Conservation (phyloP, 2,329 filamentous ascomycete genomes). For the Monosporascus sp. region DNA sequence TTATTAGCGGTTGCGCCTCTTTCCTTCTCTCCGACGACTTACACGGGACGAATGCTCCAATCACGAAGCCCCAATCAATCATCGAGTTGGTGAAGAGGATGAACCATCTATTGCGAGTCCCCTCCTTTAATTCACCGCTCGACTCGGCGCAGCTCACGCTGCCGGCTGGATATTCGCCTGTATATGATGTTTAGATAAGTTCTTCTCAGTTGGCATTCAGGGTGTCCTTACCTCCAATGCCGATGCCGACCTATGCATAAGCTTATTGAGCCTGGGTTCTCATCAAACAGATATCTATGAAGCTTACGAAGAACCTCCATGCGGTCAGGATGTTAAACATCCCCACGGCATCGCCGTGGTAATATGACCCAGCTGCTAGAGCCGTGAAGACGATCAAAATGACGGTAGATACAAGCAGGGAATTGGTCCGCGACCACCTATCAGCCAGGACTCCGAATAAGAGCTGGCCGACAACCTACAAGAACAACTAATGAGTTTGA, state of each 20-base stretch:
- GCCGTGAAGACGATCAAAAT: slow-evolving; percentile 84
- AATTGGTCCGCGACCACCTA: slow-evolving; percentile 78
- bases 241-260: slow-evolving; percentile 50
- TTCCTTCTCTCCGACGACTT: slow-evolving; percentile 4
- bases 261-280: slow-evolving; percentile 4
- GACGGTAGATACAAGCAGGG: slow-evolving; percentile 72
- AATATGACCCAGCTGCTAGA: slow-evolving; percentile 72
- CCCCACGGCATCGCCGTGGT: slow-evolving; percentile 60
- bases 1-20: too few relatives aligned
- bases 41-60: slow-evolving; percentile 71
- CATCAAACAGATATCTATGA: background rate
- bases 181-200: slow-evolving; percentile 7
- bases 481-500: background rate
- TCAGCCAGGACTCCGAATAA: slow-evolving; percentile 78
- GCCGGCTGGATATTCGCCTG: slow-evolving; percentile 73
- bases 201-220: background rate
- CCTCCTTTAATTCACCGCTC: slow-evolving; percentile 73
- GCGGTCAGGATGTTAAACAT: slow-evolving; percentile 75
- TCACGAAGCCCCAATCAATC: slow-evolving; percentile 79
- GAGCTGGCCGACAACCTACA: slow-evolving; percentile 67
- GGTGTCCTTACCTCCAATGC: slow-evolving; percentile 60
- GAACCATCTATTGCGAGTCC: slow-evolving; percentile 85
- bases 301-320: slow-evolving; percentile 75
- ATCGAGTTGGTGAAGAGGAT: slow-evolving; percentile 85
- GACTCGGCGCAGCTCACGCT: slow-evolving; percentile 80